These are phyloP conservation scores for Panaeolus cyanescens DNA, from an alignment of 768 basidiomycete genomes.

Conservation along the genomic window DNA sequence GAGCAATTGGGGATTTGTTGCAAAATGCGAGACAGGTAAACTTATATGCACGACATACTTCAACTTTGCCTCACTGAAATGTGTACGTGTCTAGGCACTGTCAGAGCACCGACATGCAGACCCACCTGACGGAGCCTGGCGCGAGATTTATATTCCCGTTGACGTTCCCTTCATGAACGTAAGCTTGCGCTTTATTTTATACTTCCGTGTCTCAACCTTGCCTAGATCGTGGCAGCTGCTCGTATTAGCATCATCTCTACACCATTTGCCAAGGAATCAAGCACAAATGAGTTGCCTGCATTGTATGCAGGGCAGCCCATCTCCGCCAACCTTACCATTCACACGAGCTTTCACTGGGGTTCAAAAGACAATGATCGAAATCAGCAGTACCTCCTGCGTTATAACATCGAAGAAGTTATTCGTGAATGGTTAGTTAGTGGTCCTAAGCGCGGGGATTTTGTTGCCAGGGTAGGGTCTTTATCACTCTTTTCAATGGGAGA, in stretches of 20 bases:
- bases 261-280: conserved; percentile 36
- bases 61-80: not conserved
- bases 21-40: conserved; percentile 33
- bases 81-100: conserved; percentile 37
- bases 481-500: not conserved
- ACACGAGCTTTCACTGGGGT: conserved; percentile 81
- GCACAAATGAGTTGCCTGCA: conserved; percentile 30
- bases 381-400: conserved; percentile 61
- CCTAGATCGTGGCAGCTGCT: conserved; percentile 70
- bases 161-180: conserved; percentile 81
- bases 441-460: conserved; percentile 81
- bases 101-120: conserved; percentile 43
- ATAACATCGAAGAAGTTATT: conserved; percentile 79
- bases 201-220: conserved; percentile 7
- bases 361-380: conserved; percentile 40
- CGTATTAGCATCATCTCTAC: conserved; percentile 49
- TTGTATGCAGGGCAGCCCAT: conserved; percentile 90
- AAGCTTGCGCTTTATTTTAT: conserved; percentile 11
- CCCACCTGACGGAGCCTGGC: conserved; percentile 55
- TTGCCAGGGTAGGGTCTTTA: conserved; percentile 56
- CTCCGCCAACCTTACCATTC: conserved; percentile 63
- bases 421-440: conserved; percentile 92
- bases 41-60: not conserved
- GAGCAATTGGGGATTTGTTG: conserved; percentile 29
- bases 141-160: conserved; percentile 75